A percentile compares a stretch with the other conserved stretches of the same genome.
phyloP scores from a whole-genome alignment of 1,284 basidiomycete species.

The Limonomyces culmigenus region DNA sequence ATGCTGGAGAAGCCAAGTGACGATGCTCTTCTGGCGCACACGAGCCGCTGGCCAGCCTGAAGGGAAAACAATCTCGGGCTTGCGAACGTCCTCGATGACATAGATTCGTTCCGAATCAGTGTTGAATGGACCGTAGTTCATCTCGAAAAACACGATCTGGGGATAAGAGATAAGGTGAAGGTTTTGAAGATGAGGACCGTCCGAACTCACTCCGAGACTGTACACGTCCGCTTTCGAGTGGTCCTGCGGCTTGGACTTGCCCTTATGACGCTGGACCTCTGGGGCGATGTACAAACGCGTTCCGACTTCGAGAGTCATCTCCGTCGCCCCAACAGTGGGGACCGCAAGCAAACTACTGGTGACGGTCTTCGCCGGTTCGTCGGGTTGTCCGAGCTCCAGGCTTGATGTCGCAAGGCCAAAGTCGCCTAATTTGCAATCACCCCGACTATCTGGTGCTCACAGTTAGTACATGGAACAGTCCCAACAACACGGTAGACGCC shows the following conservation, averaged over 20 bases:
- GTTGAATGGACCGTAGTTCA: slow-evolving; percentile 72
- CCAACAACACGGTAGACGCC: too few species aligned
- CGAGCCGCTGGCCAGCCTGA: slow-evolving; percentile 52
- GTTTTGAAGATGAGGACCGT: neutral
- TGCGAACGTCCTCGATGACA: slow-evolving; percentile 66
- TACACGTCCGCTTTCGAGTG: slow-evolving; percentile 89
- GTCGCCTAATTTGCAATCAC: slow-evolving; percentile 90
- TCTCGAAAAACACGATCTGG: slow-evolving; percentile 93
- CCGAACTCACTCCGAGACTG: slow-evolving; percentile 59
- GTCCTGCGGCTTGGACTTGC: slow-evolving; percentile 73
- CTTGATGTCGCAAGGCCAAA: slow-evolving; percentile 86
- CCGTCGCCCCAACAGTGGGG: slow-evolving; percentile 25
- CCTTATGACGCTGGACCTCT: slow-evolving; percentile 53
- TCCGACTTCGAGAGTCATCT: slow-evolving; percentile 79
- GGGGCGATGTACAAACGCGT: slow-evolving; percentile 90
- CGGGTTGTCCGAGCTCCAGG: slow-evolving; percentile 55
- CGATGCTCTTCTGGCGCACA: slow-evolving; percentile 53
- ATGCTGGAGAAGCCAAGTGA: slow-evolving; percentile 72
- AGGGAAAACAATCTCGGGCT: slow-evolving; percentile 63
- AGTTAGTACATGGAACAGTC: slow-evolving; percentile 1
- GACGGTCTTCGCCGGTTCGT: slow-evolving; percentile 34
- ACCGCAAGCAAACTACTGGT: slow-evolving; percentile 6
- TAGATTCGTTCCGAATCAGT: slow-evolving; percentile 79
- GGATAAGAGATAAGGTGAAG: slow-evolving; percentile 2
- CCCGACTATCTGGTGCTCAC: slow-evolving; percentile 51